These are phyloP conservation scores for Miscanthus lutarioriparius DNA, from an alignment of 176 grass and related monocot species.

Conservation along the genomic window DNA sequence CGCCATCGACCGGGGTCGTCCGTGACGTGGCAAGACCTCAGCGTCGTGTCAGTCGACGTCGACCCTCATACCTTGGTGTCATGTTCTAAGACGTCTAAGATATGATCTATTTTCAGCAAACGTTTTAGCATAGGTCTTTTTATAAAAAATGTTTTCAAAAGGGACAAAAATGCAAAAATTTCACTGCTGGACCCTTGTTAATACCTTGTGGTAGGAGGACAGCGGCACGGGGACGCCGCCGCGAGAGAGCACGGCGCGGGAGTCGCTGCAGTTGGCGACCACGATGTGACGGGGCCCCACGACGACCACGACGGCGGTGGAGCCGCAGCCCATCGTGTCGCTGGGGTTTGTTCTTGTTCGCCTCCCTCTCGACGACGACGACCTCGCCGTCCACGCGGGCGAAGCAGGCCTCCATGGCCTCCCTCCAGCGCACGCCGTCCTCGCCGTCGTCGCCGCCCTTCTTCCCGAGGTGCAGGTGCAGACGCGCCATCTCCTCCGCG, in stretches of 20 bases:
- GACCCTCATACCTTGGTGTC: too few relatives aligned
- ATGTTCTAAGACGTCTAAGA: too few relatives aligned
- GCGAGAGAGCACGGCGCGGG: slow-evolving; percentile 66
- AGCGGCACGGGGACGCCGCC: slow-evolving; percentile 64
- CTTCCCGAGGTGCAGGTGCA: background rate
- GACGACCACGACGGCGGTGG: slow-evolving; percentile 60
- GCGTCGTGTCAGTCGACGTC: too few relatives aligned
- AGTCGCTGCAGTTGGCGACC: slow-evolving; percentile 82
- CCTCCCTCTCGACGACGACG: background rate
- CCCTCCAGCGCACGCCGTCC: slow-evolving; percentile 38
- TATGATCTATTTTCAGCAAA: too few relatives aligned
- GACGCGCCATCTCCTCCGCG: slow-evolving; percentile 68
- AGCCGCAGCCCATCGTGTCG: slow-evolving; percentile 32
- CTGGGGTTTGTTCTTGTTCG: background rate
- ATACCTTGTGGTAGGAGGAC: slow-evolving; percentile 82
- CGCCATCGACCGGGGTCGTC: too few relatives aligned
- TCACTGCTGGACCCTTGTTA: background rate
- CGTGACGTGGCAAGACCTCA: too few relatives aligned
- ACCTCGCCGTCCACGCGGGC: slow-evolving; percentile 68
- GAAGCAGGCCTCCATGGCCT: slow-evolving; percentile 60
- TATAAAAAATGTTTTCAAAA: too few relatives aligned
- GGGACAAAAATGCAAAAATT: too few relatives aligned
- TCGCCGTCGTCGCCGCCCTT: background rate
- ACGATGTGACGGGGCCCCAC: slow-evolving; percentile 54
- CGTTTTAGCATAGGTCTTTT: too few relatives aligned